These are phyloP conservation scores for Xylariales sp. DNA, from an alignment of 2,329 filamentous ascomycete species.

Conservation along the genomic window DNA sequence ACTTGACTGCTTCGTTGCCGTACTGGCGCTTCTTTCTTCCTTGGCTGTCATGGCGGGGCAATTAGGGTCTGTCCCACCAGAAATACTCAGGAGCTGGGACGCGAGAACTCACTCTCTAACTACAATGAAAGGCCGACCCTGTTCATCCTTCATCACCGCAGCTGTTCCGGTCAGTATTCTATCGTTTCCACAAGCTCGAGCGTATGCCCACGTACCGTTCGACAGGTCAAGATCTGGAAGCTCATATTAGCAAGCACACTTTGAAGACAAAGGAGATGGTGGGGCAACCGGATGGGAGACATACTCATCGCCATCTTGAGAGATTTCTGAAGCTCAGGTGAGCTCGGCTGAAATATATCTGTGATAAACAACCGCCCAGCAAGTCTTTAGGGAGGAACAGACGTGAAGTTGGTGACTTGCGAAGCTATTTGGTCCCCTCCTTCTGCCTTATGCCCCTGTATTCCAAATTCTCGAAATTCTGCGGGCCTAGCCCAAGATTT, in stretches of 20 bases:
- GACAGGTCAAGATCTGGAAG: constrained; percentile 75
- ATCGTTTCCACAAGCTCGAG: constrained; percentile 10
- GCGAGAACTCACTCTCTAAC: constrained; percentile 78
- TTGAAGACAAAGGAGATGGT: constrained; percentile 14
- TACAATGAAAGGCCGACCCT: constrained; percentile 94
- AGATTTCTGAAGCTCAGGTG: constrained; percentile 19
- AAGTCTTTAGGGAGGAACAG: neutral
- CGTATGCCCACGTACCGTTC: constrained; percentile 57
- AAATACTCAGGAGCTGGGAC: constrained; percentile 14
- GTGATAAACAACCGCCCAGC: neutral
- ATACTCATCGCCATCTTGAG: constrained; percentile 57
- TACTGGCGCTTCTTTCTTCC: constrained; percentile 97
- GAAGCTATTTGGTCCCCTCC: constrained; percentile 6
- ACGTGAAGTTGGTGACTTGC: neutral
- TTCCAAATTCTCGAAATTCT: constrained; percentile 7
- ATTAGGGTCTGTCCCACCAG: constrained; percentile 7
- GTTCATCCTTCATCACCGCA: constrained; percentile 89
- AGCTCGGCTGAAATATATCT: constrained; percentile 14
- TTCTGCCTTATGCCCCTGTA: constrained; percentile 3
- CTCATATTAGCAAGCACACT: constrained; percentile 17
- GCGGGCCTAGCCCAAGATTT: constrained; percentile 4
- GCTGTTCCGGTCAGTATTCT: constrained; percentile 35
- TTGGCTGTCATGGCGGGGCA: constrained; percentile 55
- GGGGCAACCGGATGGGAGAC: constrained; percentile 19
- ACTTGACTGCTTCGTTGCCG: constrained; percentile 95